These are phyloP conservation scores for Colletotrichum tropicicola DNA, from an alignment of 2,329 filamentous ascomycete genomes.

Conservation along the genomic window DNA sequence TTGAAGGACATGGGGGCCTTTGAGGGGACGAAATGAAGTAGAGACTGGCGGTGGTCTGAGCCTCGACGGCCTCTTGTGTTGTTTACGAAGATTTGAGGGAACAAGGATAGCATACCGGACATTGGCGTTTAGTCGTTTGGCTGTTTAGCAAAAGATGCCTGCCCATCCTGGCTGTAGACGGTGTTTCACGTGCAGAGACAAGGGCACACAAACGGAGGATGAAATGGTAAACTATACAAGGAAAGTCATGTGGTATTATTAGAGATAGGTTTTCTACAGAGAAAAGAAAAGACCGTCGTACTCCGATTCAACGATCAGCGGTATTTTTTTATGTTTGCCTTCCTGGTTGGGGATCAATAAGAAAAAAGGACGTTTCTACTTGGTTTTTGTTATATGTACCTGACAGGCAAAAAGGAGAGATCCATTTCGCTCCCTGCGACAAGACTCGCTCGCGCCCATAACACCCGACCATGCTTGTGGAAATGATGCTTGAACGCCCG, in stretches of 20 bases:
- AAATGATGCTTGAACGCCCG: conserved; percentile 18
- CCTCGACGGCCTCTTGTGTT: not conserved
- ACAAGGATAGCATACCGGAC: conserved; percentile 18
- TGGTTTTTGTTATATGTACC: conserved; percentile 3
- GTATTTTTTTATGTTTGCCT: not conserved
- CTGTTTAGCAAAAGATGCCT: not conserved
- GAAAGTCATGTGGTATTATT: conserved; percentile 2
- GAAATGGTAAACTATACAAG: not conserved
- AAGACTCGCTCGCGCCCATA: conserved; percentile 21
- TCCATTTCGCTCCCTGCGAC: conserved; percentile 4
- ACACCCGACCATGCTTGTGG: conserved; percentile 23
- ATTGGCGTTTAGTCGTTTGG: conserved; percentile 19
- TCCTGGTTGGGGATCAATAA: not conserved
- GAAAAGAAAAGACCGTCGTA: conserved; percentile 3
- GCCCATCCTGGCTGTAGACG: not conserved
- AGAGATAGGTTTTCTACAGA: conserved; percentile 7
- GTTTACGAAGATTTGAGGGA: not conserved
- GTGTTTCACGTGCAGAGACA: not conserved
- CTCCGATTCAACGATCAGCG: not conserved
- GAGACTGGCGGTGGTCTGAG: not conserved
- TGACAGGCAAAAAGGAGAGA: not conserved
- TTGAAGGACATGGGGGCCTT: conserved; percentile 72
- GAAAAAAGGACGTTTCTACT: not conserved
- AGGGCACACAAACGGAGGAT: not conserved
- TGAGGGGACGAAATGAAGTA: conserved; percentile 47